These are phyloP conservation scores for Hypoxylon sp. DNA, from an alignment of 2,329 filamentous ascomycete genomes.

Conservation along the genomic window DNA sequence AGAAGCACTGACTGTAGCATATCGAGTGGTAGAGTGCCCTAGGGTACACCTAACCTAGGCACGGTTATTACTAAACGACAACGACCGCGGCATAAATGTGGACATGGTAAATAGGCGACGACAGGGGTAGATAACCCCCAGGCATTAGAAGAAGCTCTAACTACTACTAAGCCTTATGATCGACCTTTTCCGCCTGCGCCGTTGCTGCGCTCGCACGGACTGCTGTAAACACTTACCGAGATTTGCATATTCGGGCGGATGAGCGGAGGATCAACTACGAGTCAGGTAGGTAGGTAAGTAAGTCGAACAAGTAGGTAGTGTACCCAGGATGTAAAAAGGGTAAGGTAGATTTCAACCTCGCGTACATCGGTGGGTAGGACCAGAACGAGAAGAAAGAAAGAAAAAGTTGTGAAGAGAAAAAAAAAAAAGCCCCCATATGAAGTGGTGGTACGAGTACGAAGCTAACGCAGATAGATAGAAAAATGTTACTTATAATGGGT, in stretches of 20 bases:
- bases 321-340: neutral
- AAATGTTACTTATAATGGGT: conserved; percentile 20
- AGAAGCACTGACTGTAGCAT: too few relatives aligned
- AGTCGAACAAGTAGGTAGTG: neutral
- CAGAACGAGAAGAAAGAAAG: conserved; percentile 6
- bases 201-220: conserved; percentile 16
- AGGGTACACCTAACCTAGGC: neutral
- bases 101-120: neutral
- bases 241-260: conserved; percentile 21
- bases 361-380: conserved; percentile 21
- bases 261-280: conserved; percentile 16
- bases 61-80: neutral
- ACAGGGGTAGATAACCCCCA: conserved; percentile 18
- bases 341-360: neutral
- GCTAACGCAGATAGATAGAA: neutral
- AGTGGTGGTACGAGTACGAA: conserved; percentile 12
- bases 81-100: neutral
- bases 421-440: conserved; percentile 8
- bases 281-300: conserved; percentile 20
- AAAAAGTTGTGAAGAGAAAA: neutral
- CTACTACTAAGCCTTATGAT: conserved; percentile 17
- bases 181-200: conserved; percentile 18
- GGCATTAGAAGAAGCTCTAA: conserved; percentile 9
- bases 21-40: neutral
- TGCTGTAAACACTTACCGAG: conserved; percentile 36